Evolutionary conservation across 208 protist genomes (phyloP).

Genomic region (Acanthamoeba royreba): DNA sequence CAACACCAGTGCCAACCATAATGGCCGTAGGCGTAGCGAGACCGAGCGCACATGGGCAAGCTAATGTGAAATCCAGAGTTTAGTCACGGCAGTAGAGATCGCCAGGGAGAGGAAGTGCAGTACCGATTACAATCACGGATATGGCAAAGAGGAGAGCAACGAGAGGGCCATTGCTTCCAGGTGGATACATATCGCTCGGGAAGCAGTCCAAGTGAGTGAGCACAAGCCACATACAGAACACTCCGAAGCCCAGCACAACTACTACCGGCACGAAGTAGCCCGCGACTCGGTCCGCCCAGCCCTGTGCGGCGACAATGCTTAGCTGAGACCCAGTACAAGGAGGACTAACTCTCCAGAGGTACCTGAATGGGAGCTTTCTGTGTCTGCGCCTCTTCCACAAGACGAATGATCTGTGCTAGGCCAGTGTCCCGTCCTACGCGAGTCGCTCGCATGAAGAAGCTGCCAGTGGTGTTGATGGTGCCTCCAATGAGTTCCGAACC

Average conservation of each 20-base stretch:
- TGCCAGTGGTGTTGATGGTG: constrained; percentile 63
- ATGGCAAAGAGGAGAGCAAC: constrained; percentile 89
- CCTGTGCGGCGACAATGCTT: background rate
- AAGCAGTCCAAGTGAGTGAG: background rate
- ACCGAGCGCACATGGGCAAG: constrained; percentile 95
- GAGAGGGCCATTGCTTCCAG: constrained; percentile 61
- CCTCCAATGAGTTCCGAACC: background rate
- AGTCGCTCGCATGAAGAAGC: background rate
- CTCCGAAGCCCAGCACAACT: background rate
- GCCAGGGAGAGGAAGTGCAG: too few species aligned
- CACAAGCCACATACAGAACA: background rate
- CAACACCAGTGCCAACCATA: constrained; percentile 95
- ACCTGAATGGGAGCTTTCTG: constrained; percentile 93
- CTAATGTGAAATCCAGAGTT: too few species aligned
- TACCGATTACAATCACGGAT: constrained; percentile 86
- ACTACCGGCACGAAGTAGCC: background rate
- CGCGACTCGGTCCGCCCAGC: background rate
- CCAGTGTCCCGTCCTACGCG: background rate
- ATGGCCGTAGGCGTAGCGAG: constrained; percentile 95
- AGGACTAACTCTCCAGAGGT: too few species aligned
- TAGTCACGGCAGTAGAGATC: too few species aligned
- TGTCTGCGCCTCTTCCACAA: constrained; percentile 95
- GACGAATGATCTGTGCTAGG: constrained; percentile 81
- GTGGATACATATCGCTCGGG: background rate
- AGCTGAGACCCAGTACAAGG: background rate